Evolutionary conservation across 257 asterid species (phyloP).

Genomic region (Coffea canephora): DNA sequence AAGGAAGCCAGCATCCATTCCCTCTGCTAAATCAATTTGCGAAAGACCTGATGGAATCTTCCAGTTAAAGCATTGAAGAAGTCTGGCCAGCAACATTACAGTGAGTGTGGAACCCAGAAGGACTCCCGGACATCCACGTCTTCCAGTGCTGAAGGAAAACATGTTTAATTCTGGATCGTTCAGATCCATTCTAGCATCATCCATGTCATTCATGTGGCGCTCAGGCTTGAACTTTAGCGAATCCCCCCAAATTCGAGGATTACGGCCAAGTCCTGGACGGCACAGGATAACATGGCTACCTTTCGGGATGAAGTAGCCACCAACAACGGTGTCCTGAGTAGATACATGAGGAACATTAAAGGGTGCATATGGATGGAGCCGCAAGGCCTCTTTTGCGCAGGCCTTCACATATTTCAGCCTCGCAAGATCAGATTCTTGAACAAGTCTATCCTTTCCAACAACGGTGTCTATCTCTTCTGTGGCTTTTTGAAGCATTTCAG

Average conservation of each 20-base stretch:
- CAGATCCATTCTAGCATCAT: no score
- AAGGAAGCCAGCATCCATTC: no score
- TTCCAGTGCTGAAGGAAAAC: no score
- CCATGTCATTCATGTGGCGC: neutral
- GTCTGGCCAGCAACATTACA: no score
- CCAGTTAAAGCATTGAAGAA: no score
- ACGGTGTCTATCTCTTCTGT: constrained; percentile 5
- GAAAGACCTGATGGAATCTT: no score
- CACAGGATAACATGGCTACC: neutral
- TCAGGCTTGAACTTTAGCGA: constrained; percentile 7
- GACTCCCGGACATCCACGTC: no score
- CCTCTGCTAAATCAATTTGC: no score
- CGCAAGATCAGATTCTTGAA: no score
- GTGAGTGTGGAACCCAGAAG: no score
- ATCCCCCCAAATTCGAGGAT: neutral
- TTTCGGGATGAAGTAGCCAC: constrained; percentile 18
- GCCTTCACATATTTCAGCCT: no score
- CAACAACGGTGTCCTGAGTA: neutral
- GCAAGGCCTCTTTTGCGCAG: neutral
- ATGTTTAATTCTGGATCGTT: no score
- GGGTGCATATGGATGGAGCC: constrained; percentile 20
- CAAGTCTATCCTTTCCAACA: constrained; percentile 2
- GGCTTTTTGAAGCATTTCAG: constrained; percentile 3
- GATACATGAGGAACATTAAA: constrained; percentile 21
- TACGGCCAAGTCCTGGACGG: constrained; percentile 1